Conservation (phyloP, 768 basidiomycete genomes). For the Suillus tomentosus region DNA sequence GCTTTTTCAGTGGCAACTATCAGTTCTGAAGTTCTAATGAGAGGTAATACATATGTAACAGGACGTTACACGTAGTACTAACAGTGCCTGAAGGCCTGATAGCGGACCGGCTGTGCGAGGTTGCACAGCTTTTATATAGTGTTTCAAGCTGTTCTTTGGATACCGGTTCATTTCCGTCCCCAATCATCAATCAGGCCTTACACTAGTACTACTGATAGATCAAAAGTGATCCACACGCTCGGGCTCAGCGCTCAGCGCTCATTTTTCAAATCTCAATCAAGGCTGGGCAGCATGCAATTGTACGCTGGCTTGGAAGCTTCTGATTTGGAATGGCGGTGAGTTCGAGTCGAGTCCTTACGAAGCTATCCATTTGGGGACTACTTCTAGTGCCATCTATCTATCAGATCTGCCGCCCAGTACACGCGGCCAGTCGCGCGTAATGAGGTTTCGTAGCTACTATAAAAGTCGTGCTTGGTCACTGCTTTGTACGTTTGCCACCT, state of each 20-base stretch:
- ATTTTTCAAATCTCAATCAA: not conserved
- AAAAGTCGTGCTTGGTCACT: not conserved
- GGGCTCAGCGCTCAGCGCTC: not conserved
- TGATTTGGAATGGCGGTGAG: too few relatives aligned
- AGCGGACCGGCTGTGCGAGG: conserved; percentile 29
- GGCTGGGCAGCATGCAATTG: not conserved
- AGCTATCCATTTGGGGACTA: too few relatives aligned
- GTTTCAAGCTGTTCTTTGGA: conserved; percentile 30
- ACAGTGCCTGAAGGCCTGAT: too few relatives aligned
- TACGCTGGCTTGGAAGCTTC: too few relatives aligned
- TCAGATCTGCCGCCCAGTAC: not conserved
- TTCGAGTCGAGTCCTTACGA: too few relatives aligned
- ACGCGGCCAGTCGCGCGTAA: not conserved
- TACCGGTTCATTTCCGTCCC: too few relatives aligned
- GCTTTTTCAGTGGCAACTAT: too few relatives aligned
- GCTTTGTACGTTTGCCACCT: not conserved
- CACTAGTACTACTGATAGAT: not conserved
- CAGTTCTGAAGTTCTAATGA: too few relatives aligned
- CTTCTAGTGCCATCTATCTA: not conserved
- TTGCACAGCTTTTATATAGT: conserved; percentile 53
- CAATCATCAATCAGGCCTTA: too few relatives aligned
- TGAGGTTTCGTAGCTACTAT: not conserved
- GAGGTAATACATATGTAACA: too few relatives aligned
- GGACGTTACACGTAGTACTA: too few relatives aligned
- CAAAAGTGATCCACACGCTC: not conserved